Evolutionary conservation across 208 protist genomes (phyloP), one percentile per base, ranked within the genome.

Genomic region (Acanthamoeba royreba): DNA sequence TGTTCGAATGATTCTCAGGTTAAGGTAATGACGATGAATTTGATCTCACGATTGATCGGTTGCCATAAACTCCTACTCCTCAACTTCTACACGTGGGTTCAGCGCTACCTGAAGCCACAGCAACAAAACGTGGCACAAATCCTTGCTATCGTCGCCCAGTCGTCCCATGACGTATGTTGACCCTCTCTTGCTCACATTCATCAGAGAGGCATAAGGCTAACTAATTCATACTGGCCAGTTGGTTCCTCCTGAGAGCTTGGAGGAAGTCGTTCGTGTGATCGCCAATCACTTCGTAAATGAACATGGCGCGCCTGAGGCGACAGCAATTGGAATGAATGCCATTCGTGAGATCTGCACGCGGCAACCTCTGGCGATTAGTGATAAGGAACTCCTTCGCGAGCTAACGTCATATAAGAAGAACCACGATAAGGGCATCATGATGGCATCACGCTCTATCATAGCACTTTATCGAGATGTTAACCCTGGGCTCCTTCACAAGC

Each of bases 231-330:
- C 3, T 19, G 15, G 25, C 55, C 31, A 47, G 38, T 55, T 72
- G 55, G 52, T 42, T 17, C 40, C 31, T 55, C 52, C 63, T 98
- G 45, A 96, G 25, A 86, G 74, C 28, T 38, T 72, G 61, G 61
- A 98, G 94, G 98, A 98, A 47, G 93, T 99, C n/a, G 94, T 99
- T 69, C 97, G 95, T 90, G 95, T 98, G 25, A 98, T 99, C 53
- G 98, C 98, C 0, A 98, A 99, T 95, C 98, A 99, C 93, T 99
- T 99, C 96, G 98, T 99, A 0, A 98, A 96, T 4, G 99, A 99
- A 92, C 96, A 98, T 25, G 98, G 98, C 40, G 96, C 97, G 25
- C 95, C 97, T 25, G 99, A 99, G 90, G 96, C 98, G 28, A 99
- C 99, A 42, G 98, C 98, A 0, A 97, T 99, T 11, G 98, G 98